Evolutionary conservation across 257 asterid genomes (phyloP).

Genomic region (Solanum gandarillasii): DNA sequence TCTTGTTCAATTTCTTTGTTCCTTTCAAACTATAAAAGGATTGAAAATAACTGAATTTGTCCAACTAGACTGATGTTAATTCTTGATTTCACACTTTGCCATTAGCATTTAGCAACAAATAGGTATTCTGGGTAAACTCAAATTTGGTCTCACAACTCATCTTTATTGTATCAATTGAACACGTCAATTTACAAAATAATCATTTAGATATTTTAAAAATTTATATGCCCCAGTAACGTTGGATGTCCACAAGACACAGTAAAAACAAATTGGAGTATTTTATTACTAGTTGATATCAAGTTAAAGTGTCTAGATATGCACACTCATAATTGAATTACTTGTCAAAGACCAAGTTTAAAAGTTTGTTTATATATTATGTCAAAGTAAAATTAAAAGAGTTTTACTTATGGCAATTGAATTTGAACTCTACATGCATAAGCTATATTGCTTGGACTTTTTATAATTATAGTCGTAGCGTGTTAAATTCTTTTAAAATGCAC

Average conservation of each 20-base stretch:
- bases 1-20: neutral
- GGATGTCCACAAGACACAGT: neutral
- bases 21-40: neutral
- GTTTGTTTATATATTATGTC: neutral
- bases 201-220: too few species aligned
- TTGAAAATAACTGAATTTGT: neutral
- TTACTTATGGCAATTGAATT: neutral
- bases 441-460: neutral
- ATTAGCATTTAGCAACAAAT: neutral
- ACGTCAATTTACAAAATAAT: neutral
- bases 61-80: neutral
- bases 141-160: neutral
- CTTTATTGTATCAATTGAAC: neutral
- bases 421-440: neutral
- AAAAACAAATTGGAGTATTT: neutral
- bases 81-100: neutral
- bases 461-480: too few species aligned
- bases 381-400: too few species aligned
- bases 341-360: neutral
- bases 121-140: neutral
- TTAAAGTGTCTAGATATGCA: neutral
- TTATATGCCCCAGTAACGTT: too few species aligned
- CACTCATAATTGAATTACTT: neutral
- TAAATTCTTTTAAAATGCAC: too few species aligned
- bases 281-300: neutral